phyloP scores from a whole-genome alignment of 768 basidiomycete species.

The Macrolepiota albuminosa region DNA sequence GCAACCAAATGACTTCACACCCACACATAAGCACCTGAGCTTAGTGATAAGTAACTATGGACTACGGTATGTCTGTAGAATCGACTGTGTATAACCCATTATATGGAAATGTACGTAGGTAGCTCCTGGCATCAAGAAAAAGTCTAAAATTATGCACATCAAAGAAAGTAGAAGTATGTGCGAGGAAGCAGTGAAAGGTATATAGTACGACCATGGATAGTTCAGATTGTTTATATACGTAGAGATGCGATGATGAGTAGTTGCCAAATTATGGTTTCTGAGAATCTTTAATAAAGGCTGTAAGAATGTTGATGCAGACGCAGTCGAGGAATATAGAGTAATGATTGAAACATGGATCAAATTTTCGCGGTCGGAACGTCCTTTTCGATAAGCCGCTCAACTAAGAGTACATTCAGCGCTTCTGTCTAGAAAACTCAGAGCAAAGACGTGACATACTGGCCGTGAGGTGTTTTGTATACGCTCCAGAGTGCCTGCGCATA shows the following conservation, averaged over 20 bases:
- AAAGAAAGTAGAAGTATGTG: constrained; percentile 15
- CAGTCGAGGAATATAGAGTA: constrained; percentile 4
- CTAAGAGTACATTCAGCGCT: constrained; percentile 27
- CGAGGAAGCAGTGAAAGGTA: constrained; percentile 14
- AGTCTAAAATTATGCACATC: constrained; percentile 6
- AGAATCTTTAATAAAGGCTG: constrained; percentile 1
- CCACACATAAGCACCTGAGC: too few species aligned
- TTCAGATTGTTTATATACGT: constrained; percentile 11
- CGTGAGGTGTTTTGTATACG: constrained; percentile 75
- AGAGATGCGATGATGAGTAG: not conserved
- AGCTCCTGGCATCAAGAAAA: constrained; percentile 7
- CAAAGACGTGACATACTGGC: constrained; percentile 55
- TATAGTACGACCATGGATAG: constrained; percentile 25
- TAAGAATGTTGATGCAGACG: constrained; percentile 12
- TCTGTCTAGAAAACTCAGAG: constrained; percentile 2
- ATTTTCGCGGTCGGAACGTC: constrained; percentile 25
- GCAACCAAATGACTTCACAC: not conserved
- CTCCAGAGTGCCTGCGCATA: constrained; percentile 69
- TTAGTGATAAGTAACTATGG: not conserved
- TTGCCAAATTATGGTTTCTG: constrained; percentile 1
- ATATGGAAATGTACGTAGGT: constrained; percentile 3
- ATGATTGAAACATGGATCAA: constrained; percentile 3
- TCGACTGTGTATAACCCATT: not conserved
- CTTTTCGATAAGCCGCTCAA: constrained; percentile 66
- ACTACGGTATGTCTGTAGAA: constrained; percentile 2